These are phyloP conservation scores for Didymellaceae sp. DNA, from an alignment of 2,329 filamentous ascomycete species.

Conservation along the genomic window DNA sequence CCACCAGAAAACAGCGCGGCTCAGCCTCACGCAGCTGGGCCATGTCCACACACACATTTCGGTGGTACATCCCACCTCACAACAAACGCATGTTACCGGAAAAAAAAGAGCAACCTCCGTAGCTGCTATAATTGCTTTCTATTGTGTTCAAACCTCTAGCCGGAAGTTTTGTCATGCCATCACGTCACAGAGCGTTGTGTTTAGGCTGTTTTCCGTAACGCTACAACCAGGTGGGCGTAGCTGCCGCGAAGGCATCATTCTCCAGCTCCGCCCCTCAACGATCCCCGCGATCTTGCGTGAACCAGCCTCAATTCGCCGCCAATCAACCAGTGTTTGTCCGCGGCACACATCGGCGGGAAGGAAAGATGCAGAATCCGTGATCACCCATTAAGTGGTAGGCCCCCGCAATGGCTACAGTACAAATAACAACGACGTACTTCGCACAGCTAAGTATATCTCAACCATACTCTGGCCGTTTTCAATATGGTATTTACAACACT, in stretches of 20 bases:
- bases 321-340: conserved; percentile 4
- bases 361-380: conserved; percentile 16
- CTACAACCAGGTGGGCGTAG: conserved; percentile 23
- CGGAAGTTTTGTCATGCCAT: too few species aligned
- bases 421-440: conserved; percentile 20
- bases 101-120: too few species aligned
- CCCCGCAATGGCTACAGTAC: conserved; percentile 12
- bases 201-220: conserved; percentile 13
- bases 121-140: too few species aligned
- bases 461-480: background rate
- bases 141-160: too few species aligned
- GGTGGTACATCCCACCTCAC: too few species aligned
- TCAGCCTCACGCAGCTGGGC: conserved; percentile 1
- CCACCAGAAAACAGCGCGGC: background rate
- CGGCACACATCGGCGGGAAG: conserved; percentile 20
- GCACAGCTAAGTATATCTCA: background rate
- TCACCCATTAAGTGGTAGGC: conserved; percentile 2
- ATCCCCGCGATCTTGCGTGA: conserved; percentile 19
- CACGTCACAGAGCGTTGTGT: conserved; percentile 1
- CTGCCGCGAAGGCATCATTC: conserved; percentile 22
- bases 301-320: conserved; percentile 21
- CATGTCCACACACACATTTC: too few species aligned
- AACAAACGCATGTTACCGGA: too few species aligned
- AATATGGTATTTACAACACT: conserved; percentile 21
- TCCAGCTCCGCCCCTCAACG: conserved; percentile 20